Conservation (phyloP, 2,329 filamentous ascomycete genomes). For the Coleophoma crateriformis region DNA sequence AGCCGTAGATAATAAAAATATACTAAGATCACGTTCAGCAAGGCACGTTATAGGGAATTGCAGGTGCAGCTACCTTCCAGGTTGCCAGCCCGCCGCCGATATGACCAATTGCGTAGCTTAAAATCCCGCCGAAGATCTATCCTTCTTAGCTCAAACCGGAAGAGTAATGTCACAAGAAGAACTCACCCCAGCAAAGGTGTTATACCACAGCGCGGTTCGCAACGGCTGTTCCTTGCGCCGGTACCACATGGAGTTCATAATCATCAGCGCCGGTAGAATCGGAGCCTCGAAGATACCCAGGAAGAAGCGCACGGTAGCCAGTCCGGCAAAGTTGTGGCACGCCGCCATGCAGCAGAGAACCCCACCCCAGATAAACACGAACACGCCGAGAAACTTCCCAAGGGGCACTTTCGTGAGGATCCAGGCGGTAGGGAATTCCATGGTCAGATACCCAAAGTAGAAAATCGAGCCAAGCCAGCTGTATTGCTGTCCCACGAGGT, state of each 20-base stretch:
- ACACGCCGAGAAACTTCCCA: constrained; percentile 53
- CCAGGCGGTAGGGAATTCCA: constrained; percentile 27
- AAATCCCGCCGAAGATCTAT: too few species aligned
- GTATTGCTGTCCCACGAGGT: constrained; percentile 37
- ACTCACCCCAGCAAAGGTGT: neutral
- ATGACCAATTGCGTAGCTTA: neutral
- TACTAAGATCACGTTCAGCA: neutral
- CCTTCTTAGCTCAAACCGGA: too few species aligned
- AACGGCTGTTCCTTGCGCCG: constrained; percentile 50
- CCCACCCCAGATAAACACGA: constrained; percentile 51
- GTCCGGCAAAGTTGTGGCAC: constrained; percentile 27
- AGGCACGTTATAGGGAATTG: neutral
- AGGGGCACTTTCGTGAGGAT: constrained; percentile 44
- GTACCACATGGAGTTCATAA: constrained; percentile 56
- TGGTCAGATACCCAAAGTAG: constrained; percentile 37
- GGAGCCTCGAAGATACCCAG: constrained; percentile 29
- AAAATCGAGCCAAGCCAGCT: constrained; percentile 41
- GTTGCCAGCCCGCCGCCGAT: neutral
- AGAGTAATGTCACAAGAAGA: neutral
- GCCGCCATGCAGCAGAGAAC: constrained; percentile 56
- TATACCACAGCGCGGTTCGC: constrained; percentile 49
- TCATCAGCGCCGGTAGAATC: constrained; percentile 37
- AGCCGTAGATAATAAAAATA: constrained; percentile 10
- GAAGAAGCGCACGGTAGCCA: constrained; percentile 20
- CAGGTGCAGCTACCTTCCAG: neutral